Evolutionary conservation across 495 filamentous ascomycete species (phyloP).

Genomic region (Annulohypoxylon maeteangense): DNA sequence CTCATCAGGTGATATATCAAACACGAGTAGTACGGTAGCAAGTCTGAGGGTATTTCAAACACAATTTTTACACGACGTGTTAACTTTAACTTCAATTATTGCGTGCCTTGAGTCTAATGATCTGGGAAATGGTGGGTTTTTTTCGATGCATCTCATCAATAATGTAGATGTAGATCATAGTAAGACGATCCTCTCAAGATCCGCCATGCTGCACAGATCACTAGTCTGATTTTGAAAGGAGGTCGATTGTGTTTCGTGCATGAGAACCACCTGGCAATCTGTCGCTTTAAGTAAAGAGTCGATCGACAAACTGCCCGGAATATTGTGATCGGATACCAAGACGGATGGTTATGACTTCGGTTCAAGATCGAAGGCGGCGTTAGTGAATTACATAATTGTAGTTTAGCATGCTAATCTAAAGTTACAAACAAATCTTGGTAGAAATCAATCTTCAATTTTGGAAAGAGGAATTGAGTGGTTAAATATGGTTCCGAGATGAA

Average conservation of each 20-base stretch:
- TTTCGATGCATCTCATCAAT: background rate
- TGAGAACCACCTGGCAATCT: background rate
- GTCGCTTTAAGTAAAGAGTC: background rate
- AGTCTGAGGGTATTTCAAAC: background rate
- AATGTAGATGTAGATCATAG: background rate
- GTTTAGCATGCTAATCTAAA: background rate
- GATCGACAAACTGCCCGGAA: background rate
- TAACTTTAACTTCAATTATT: background rate
- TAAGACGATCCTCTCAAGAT: background rate
- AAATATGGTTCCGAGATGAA: slow-evolving; percentile 41
- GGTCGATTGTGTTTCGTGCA: background rate
- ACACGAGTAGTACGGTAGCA: background rate
- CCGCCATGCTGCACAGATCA: background rate
- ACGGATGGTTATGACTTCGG: background rate
- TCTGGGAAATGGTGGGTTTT: background rate
- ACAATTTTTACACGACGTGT: background rate
- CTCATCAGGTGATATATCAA: background rate
- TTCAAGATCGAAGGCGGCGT: slow-evolving; percentile 4
- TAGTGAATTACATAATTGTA: slow-evolving; percentile 26
- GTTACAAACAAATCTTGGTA: slow-evolving; percentile 6
- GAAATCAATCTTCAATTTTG: background rate
- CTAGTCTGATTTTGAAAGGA: background rate
- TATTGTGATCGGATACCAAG: background rate
- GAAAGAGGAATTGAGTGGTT: slow-evolving; percentile 27
- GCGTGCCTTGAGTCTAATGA: background rate